These are phyloP conservation scores for Phanerochaete sordida DNA, from an alignment of 768 basidiomycete genomes.

Conservation along the genomic window DNA sequence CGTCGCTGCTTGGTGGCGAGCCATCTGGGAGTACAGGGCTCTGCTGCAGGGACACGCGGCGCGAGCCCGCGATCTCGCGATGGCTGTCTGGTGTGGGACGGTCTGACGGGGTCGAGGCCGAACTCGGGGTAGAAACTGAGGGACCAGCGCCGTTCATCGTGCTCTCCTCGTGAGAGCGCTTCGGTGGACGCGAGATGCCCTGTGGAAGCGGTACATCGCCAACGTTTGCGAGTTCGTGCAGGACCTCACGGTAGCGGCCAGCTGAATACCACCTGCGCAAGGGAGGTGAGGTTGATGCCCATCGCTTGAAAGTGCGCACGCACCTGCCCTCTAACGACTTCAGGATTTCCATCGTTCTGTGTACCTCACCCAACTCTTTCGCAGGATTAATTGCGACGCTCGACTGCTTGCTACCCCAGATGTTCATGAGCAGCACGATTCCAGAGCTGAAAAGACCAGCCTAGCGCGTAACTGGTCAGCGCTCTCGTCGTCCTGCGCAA, in stretches of 20 bases:
- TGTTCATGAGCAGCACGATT: constrained; percentile 45
- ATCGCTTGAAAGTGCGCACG: neutral
- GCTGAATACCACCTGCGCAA: constrained; percentile 8
- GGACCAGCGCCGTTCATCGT: neutral
- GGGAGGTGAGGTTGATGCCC: neutral
- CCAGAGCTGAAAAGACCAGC: constrained; percentile 36
- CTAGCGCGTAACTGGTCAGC: too few relatives aligned
- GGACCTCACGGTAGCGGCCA: constrained; percentile 7
- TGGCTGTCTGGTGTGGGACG: neutral
- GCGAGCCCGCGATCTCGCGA: constrained; percentile 29
- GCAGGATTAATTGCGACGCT: constrained; percentile 28
- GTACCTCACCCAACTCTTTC: constrained; percentile 37
- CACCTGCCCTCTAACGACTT: constrained; percentile 13
- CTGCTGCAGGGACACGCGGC: constrained; percentile 23
- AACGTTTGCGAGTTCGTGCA: constrained; percentile 2
- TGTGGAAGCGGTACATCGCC: constrained; percentile 11
- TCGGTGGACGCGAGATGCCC: neutral
- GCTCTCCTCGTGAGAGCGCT: neutral
- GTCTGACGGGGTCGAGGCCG: neutral
- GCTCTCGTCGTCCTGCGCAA: too few relatives aligned
- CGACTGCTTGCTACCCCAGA: constrained; percentile 41
- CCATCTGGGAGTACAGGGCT: neutral
- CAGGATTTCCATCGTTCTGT: constrained; percentile 33
- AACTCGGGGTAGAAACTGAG: neutral
- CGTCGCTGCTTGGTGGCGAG: neutral